Evolutionary conservation across 495 filamentous ascomycete genomes (phyloP).

Genomic region (Penicillium pulvis): DNA sequence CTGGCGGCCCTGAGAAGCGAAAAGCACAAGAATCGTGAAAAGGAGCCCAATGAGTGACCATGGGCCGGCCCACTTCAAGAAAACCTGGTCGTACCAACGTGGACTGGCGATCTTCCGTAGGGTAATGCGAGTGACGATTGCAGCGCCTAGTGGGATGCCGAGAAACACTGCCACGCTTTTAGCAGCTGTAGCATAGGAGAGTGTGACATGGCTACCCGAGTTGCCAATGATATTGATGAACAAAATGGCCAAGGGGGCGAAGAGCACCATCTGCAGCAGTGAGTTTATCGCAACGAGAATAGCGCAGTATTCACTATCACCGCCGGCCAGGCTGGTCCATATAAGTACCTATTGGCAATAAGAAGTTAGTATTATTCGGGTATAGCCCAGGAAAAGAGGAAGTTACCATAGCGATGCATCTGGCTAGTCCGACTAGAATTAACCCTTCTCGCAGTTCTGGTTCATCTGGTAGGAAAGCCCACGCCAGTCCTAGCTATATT

Average conservation of each 20-base stretch:
- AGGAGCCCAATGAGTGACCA: slow-evolving; percentile 82
- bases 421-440: slow-evolving; percentile 73
- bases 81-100: slow-evolving; percentile 66
- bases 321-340: slow-evolving; percentile 77
- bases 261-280: slow-evolving; percentile 82
- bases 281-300: slow-evolving; percentile 90
- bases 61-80: slow-evolving; percentile 68
- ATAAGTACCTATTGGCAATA: slow-evolving; percentile 61
- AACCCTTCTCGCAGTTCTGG: slow-evolving; percentile 67
- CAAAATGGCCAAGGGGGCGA: slow-evolving; percentile 76
- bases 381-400: slow-evolving; percentile 2
- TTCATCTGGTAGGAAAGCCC: slow-evolving; percentile 81
- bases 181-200: slow-evolving; percentile 72
- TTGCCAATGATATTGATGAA: slow-evolving; percentile 71
- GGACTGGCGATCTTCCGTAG: slow-evolving; percentile 56
- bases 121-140: slow-evolving; percentile 70
- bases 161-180: slow-evolving; percentile 82
- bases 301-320: slow-evolving; percentile 83
- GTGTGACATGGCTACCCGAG: slow-evolving; percentile 32
- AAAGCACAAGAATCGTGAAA: slow-evolving; percentile 84
- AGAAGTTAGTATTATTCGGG: slow-evolving; percentile 1
- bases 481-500: slow-evolving; percentile 61
- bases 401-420: slow-evolving; percentile 81
- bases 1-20: slow-evolving; percentile 76
- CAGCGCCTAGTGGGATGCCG: slow-evolving; percentile 80